phyloP scores from a whole-genome alignment of 2,329 filamentous ascomycete genomes.

The Aspergillus puulaauensis region DNA sequence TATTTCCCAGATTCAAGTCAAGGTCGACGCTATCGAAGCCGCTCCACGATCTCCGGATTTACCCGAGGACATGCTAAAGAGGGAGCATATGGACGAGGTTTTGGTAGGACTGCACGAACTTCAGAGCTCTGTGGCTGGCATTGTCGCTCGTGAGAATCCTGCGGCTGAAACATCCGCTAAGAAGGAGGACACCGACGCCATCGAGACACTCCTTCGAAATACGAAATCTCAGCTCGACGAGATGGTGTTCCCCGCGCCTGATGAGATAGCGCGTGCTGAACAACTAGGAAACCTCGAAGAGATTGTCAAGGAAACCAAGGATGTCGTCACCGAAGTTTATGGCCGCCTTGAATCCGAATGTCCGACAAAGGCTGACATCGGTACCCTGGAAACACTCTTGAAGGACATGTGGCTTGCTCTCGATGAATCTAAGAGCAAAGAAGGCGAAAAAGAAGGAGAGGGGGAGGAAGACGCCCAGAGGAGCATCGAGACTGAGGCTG shows the following conservation, averaged over 20 bases:
- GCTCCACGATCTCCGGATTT: slow-evolving; percentile 41
- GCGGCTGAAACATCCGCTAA: slow-evolving; percentile 57
- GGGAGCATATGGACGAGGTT: slow-evolving; percentile 48
- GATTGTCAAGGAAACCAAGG: slow-evolving; percentile 72
- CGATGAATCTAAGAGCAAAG: slow-evolving; percentile 63
- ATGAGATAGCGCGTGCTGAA: slow-evolving; percentile 65
- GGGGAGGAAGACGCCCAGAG: not conserved
- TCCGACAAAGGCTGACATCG: slow-evolving; percentile 76
- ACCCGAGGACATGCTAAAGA: slow-evolving; percentile 45
- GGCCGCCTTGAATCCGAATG: slow-evolving; percentile 66
- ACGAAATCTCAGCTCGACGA: slow-evolving; percentile 88
- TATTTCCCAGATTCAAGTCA: slow-evolving; percentile 77
- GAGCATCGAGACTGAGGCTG: slow-evolving; percentile 39
- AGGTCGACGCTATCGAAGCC: slow-evolving; percentile 73
- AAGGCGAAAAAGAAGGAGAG: slow-evolving; percentile 41
- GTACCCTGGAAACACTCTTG: slow-evolving; percentile 72
- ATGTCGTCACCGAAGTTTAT: slow-evolving; percentile 66
- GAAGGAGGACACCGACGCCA: slow-evolving; percentile 84
- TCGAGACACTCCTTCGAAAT: slow-evolving; percentile 86
- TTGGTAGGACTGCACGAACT: slow-evolving; percentile 51
- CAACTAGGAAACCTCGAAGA: slow-evolving; percentile 64
- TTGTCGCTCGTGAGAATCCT: slow-evolving; percentile 45
- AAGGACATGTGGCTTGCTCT: slow-evolving; percentile 73
- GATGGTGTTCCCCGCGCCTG: slow-evolving; percentile 61
- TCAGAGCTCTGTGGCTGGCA: slow-evolving; percentile 58